Percentiles rank a stretch among this genome's conserved stretches.
Conservation (phyloP, 208 protist species). For the Trypanosomatidae sp. region DNA sequence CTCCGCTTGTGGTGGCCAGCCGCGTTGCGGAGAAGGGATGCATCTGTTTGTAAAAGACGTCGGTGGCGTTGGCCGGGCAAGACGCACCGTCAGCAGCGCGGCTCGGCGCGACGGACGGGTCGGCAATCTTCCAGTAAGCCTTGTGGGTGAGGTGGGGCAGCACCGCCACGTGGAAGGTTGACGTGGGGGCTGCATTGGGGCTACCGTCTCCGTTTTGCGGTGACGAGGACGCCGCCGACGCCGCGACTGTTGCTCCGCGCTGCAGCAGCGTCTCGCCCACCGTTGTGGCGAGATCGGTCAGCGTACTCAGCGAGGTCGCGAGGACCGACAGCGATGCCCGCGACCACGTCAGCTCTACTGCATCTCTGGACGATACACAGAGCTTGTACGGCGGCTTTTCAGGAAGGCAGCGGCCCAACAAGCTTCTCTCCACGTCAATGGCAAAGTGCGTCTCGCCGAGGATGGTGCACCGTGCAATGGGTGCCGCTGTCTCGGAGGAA, state of each 20-base stretch:
- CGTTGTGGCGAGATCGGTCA: slow-evolving; percentile 17
- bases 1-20: neutral
- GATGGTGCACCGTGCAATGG: too few relatives aligned
- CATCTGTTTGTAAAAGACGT: slow-evolving; percentile 15
- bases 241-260: too few relatives aligned
- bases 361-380: slow-evolving; percentile 2
- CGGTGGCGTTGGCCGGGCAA: too few relatives aligned
- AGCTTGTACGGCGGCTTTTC: slow-evolving; percentile 18
- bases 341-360: slow-evolving; percentile 24
- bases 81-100: too few relatives aligned
- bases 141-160: too few relatives aligned
- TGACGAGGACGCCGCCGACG: too few relatives aligned
- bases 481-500: neutral
- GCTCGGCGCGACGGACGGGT: too few relatives aligned
- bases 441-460: neutral
- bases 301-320: slow-evolving; percentile 9
- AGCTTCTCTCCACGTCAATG: slow-evolving; percentile 17
- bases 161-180: too few relatives aligned
- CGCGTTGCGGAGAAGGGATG: slow-evolving; percentile 16
- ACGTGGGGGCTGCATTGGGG: too few relatives aligned
- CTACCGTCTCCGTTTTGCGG: too few relatives aligned
- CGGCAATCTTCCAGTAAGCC: too few relatives aligned
- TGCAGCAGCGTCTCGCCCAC: neutral
- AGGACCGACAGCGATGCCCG: slow-evolving; percentile 24
- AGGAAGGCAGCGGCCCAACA: slow-evolving; percentile 19